Evolutionary conservation across 805 yeast species (phyloP), one percentile per base, ranked within the genome.

Genomic region (Clavispora santaluciae): DNA sequence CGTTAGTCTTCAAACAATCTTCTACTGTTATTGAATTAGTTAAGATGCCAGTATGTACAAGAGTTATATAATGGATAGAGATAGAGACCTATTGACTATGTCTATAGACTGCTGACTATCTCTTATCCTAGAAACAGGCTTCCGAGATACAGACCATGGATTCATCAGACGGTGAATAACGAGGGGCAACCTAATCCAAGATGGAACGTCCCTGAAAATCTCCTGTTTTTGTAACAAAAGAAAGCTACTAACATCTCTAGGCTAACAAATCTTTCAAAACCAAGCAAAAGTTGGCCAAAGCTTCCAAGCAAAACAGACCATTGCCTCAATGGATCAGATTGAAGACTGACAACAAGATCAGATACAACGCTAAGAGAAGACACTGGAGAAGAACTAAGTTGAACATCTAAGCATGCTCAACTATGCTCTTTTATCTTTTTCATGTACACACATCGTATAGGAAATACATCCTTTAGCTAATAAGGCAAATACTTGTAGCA

Each of bases 381-480:
- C 95, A 93, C 93, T 91, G 99, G 99, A 91, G 96, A 86, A 87
- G 98, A 86, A 91, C 97, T 68, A 91, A 91, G 95, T 82, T 91
- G 78, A 80, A 82, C 83, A 74, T 91, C 82, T 91, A 90, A 86
- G 63, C 48, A 37, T 33, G 34, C 33, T 35, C 42, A 20, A 28
- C 31, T 28, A 12, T 28, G 33, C 43, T 34, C 33, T 36, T 23
- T 21, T 23, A 24, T 24, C 30, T 21, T 24, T 26, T 41, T 34
- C 49, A 43, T 41, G 46, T 45, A 40, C 39, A 41, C 34, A 36
- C 26, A 18, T 26, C 46, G 54, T 50, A 48, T 50, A 50, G 50
- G 37, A 45, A 50, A 49, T 50, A 48, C 50, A 48, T 38, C 35
- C 41, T 22, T 36, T 35, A 37, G 40, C 37, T 24, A 35, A 35